A percentile compares a stretch with the other conserved stretches of the same genome.
Conservation (phyloP, 2,329 filamentous ascomycete genomes). For the Pseudogymnoascus sp. region DNA sequence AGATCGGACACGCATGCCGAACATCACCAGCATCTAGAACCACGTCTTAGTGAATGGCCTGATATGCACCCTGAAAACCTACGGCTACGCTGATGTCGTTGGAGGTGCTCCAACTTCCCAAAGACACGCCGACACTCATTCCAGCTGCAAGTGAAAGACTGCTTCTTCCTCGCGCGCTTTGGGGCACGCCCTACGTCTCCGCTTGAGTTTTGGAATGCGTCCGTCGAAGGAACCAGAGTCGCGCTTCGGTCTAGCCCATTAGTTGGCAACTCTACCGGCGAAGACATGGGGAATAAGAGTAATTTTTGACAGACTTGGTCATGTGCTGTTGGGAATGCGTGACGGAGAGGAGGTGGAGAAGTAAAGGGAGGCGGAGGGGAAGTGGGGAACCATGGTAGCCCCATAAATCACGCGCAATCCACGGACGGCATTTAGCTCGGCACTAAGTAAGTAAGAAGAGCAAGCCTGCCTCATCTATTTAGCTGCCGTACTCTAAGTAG, state of each 20-base stretch:
- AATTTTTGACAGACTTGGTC: neutral
- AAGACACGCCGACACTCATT: constrained; percentile 15
- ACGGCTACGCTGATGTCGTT: constrained; percentile 18
- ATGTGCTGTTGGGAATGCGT: neutral
- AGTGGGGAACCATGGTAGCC: neutral
- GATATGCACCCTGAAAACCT: constrained; percentile 4
- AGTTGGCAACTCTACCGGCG: neutral
- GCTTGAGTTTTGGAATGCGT: neutral
- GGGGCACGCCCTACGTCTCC: neutral
- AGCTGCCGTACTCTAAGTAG: no score
- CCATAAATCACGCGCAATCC: neutral
- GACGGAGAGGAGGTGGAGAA: constrained; percentile 10
- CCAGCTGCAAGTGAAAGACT: constrained; percentile 15
- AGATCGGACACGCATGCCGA: constrained; percentile 17
- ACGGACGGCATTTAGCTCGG: no score
- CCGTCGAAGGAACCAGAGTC: neutral
- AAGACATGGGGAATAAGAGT: neutral
- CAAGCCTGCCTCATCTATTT: no score
- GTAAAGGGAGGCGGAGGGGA: neutral
- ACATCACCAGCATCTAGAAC: constrained; percentile 16
- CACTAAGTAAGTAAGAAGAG: no score
- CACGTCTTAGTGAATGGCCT: neutral
- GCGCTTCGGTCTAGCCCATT: neutral
- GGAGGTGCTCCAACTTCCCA: constrained; percentile 17
- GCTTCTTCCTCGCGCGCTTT: constrained; percentile 10